Evolutionary conservation across 2,329 filamentous ascomycete species (phyloP), one percentile per base, ranked within the genome.

Genomic region (Calonectria multiphialidica): DNA sequence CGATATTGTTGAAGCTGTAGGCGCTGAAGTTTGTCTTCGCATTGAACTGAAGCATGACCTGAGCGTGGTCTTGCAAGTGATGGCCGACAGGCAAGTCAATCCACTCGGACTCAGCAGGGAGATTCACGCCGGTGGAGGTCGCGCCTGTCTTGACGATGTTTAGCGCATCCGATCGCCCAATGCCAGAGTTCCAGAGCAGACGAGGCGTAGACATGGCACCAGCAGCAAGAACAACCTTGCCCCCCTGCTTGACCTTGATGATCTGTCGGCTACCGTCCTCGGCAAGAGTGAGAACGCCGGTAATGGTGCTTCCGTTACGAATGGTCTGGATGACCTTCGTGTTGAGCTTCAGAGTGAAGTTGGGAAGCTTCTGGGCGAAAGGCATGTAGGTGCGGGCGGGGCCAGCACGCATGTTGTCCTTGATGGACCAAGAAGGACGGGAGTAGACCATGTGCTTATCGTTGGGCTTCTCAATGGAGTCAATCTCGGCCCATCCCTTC

Each of bases 331-430:
- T 88, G 6, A 93, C 93, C 55, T 89, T 87, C 1, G 92, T 93
- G 78, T 92, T 90, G 21, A 89, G 89, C 86, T 90, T 90, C 61
- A 95, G 85, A 50, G 89, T 88, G 82, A 95, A 95, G 84, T 94
- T 93, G 21, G 85, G 83, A 66, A 91, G 87, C 30, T 85, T 83
- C 69, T 87, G 85, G 3, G 92, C 92, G 13, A 88, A 87, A 3
- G 92, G 90, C 8, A 95, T 89, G 80, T 95, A 95, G 0, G 93
- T 94, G 5, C 90, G 91, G 81, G 94, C 86, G 42, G 93, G 93
- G 1, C 93, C 93, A 55, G 90, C 91, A 73, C 93, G 87, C 82
- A 93, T 89, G 68, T 92, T 92, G 65, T 91, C 85, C 28, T 86
- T 86, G 80, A 91, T 93, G 87, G 94, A 94, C 85, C 91, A 94